Percentiles rank a stretch among this genome's conserved stretches.
Evolutionary conservation across 2,329 filamentous ascomycete species (phyloP).

Genomic region (Fusarium pseudoanthophilum): DNA sequence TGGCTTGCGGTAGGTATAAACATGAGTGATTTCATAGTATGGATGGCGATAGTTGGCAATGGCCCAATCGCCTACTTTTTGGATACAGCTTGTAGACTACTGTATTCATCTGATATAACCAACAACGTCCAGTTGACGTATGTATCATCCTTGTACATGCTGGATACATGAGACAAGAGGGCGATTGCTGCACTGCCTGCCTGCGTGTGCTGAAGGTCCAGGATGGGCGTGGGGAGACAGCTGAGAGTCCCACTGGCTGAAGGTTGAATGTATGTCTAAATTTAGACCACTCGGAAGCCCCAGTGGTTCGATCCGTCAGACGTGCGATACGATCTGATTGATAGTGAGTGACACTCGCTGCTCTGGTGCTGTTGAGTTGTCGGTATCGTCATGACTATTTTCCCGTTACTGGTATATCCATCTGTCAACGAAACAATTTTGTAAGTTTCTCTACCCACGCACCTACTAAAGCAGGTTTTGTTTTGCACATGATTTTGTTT

Average conservation of each 20-base stretch:
- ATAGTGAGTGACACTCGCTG: neutral
- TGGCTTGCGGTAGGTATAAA: neutral
- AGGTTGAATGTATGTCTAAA: conserved; percentile 28
- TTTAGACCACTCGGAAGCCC: conserved; percentile 22
- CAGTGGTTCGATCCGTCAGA: conserved; percentile 12
- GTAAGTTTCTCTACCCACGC: neutral
- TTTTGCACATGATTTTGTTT: neutral
- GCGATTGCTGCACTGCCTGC: conserved; percentile 13
- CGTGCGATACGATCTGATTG: conserved; percentile 9
- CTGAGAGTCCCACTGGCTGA: conserved; percentile 17
- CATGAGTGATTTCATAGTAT: neutral
- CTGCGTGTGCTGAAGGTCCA: conserved; percentile 8
- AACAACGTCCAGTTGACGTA: neutral
- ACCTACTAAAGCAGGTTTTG: neutral
- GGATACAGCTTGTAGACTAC: neutral
- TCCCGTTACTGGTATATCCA: neutral
- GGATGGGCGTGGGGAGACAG: conserved; percentile 22
- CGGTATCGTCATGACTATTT: neutral
- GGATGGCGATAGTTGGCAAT: neutral
- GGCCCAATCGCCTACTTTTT: neutral
- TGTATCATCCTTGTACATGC: neutral
- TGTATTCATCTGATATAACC: neutral
- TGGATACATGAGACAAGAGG: neutral
- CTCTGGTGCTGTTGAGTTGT: neutral
- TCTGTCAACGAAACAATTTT: neutral